A percentile compares a stretch with the other conserved stretches of the same genome.
Conservation (phyloP, 2,329 filamentous ascomycete genomes). For the Aspergillus pseudonomiae region DNA sequence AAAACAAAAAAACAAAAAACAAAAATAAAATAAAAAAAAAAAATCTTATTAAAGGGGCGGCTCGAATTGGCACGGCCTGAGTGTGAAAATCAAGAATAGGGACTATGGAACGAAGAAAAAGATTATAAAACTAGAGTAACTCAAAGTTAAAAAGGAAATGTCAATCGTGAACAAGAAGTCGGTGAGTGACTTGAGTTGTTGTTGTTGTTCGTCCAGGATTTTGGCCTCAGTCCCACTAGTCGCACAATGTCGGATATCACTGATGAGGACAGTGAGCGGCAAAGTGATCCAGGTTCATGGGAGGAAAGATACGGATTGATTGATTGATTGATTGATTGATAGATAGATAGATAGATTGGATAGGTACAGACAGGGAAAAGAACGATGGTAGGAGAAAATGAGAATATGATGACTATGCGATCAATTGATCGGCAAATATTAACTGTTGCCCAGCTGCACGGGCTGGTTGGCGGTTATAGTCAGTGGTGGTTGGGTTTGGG, state of each 20-base stretch:
- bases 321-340: not conserved
- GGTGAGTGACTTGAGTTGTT: slow-evolving; percentile 22
- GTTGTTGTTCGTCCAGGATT: slow-evolving; percentile 12
- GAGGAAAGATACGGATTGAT: not conserved
- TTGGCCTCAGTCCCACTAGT: slow-evolving; percentile 16
- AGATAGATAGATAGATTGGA: not conserved
- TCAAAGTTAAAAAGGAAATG: slow-evolving; percentile 11
- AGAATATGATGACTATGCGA: not conserved
- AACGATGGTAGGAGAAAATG: not conserved
- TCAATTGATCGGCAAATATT: slow-evolving; percentile 1
- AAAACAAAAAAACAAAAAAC: not conserved
- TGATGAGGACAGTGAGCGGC: slow-evolving; percentile 5
- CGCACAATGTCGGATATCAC: slow-evolving; percentile 9
- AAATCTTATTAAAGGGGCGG: slow-evolving; percentile 4
- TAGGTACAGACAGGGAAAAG: not conserved
- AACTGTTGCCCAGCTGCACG: slow-evolving; percentile 2
- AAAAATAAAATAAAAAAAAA: slow-evolving; percentile 6
- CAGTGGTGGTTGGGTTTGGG: not conserved
- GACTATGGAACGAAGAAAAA: slow-evolving; percentile 8
- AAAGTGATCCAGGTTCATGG: slow-evolving; percentile 1
- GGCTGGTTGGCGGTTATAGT: not conserved
- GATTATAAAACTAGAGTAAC: slow-evolving; percentile 2
- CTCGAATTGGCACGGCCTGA: not conserved
- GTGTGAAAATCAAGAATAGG: slow-evolving; percentile 5
- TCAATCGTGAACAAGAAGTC: slow-evolving; percentile 20